These are phyloP conservation scores for Tinospora cordifolia DNA, from an alignment of 164 flowering plant species.

Conservation along the genomic window DNA sequence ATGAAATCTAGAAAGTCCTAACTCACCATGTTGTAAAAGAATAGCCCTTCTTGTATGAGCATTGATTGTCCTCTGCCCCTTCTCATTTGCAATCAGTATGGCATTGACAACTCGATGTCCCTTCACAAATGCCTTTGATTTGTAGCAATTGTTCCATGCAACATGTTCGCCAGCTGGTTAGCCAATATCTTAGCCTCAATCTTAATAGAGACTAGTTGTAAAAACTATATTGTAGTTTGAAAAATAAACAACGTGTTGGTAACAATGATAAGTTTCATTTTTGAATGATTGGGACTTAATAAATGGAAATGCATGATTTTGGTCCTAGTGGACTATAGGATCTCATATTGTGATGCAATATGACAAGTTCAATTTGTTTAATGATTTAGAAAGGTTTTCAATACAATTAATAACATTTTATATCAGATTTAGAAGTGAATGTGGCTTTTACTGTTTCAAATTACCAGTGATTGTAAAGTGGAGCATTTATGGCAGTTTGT, in stretches of 20 bases:
- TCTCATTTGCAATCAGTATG: too few relatives aligned
- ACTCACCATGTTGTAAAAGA: too few relatives aligned
- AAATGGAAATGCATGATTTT: background rate
- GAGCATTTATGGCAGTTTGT: background rate
- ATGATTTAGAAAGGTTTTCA: background rate
- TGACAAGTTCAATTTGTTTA: background rate
- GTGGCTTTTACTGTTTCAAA: background rate
- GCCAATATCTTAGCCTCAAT: too few relatives aligned
- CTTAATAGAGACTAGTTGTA: background rate
- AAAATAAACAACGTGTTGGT: background rate
- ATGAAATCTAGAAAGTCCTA: too few relatives aligned
- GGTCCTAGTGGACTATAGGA: background rate
- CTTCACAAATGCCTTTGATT: too few relatives aligned
- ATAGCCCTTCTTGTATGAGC: too few relatives aligned
- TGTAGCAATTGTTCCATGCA: too few relatives aligned
- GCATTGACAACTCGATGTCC: too few relatives aligned
- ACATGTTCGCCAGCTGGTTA: too few relatives aligned
- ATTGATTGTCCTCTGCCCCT: too few relatives aligned
- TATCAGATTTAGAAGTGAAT: background rate
- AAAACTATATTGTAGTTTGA: background rate
- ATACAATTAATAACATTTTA: too few relatives aligned
- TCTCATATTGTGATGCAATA: background rate
- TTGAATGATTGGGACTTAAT: background rate
- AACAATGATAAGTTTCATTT: background rate
- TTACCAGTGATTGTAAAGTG: background rate